Evolutionary conservation across 352 stramenopile species (phyloP).

Genomic region (Phytophthora foliorum): DNA sequence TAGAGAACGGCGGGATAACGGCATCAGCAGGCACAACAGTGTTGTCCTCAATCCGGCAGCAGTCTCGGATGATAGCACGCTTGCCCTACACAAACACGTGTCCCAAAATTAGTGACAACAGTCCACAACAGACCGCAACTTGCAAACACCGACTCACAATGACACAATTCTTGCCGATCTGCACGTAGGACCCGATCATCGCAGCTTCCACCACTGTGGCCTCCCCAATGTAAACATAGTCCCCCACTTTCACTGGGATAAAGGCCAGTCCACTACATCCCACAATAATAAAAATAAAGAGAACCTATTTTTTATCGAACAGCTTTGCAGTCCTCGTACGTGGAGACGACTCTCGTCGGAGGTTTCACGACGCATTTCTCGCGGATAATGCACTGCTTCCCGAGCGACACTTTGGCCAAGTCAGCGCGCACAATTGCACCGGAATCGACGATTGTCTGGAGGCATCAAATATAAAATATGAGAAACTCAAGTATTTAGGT

Average conservation of each 20-base stretch:
- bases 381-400: slow-evolving; percentile 84
- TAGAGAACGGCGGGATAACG: slow-evolving; percentile 83
- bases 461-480: not conserved
- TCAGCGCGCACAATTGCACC: slow-evolving; percentile 82
- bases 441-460: slow-evolving; percentile 77
- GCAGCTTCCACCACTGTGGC: slow-evolving; percentile 82
- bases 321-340: slow-evolving; percentile 39
- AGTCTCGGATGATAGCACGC: slow-evolving; percentile 86
- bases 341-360: slow-evolving; percentile 64
- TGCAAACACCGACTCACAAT: slow-evolving; percentile 59
- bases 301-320: not conserved
- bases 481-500: not conserved
- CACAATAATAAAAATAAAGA: slow-evolving; percentile 3
- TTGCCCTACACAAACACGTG: slow-evolving; percentile 58
- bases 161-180: slow-evolving; percentile 89
- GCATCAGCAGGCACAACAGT: slow-evolving; percentile 80
- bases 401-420: slow-evolving; percentile 85
- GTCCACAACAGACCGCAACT: not conserved
- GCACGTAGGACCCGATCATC: slow-evolving; percentile 85
- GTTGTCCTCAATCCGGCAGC: slow-evolving; percentile 86
- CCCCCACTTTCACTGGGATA: slow-evolving; percentile 86
- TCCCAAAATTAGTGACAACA: slow-evolving; percentile 4
- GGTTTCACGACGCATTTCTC: slow-evolving; percentile 80
- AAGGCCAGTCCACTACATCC: slow-evolving; percentile 72
- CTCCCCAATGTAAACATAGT: slow-evolving; percentile 85